phyloP scores from a whole-genome alignment of 2,329 filamentous ascomycete genomes.

The Ceratocystis destructans region DNA sequence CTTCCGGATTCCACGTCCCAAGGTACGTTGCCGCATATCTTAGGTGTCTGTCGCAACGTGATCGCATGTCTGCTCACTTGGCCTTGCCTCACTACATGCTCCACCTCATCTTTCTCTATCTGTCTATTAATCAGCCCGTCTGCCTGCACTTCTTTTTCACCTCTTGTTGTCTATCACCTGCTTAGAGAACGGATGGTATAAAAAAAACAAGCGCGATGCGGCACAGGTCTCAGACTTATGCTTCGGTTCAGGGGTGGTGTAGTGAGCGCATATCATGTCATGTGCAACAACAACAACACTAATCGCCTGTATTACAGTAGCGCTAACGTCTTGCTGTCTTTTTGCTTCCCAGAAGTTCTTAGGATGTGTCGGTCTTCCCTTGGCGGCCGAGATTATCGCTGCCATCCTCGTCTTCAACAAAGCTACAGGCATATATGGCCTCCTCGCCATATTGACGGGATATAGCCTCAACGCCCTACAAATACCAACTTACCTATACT shows the following conservation, averaged over 20 bases:
- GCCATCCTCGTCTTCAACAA: slow-evolving; percentile 82
- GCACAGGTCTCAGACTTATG: not conserved
- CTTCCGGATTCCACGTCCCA: slow-evolving; percentile 30
- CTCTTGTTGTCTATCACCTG: not conserved
- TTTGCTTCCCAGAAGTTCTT: slow-evolving; percentile 54
- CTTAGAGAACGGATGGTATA: not conserved
- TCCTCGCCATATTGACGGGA: slow-evolving; percentile 79
- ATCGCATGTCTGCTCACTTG: not conserved
- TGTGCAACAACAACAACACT: not conserved
- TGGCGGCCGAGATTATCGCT: slow-evolving; percentile 72
- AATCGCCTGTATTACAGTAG: not conserved
- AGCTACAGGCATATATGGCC: slow-evolving; percentile 75
- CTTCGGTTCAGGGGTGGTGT: not conserved
- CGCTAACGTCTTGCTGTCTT: not conserved
- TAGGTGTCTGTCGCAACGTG: not conserved
- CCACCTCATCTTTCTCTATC: not conserved
- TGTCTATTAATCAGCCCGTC: not conserved
- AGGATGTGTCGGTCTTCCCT: slow-evolving; percentile 72
- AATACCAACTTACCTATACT: slow-evolving; percentile 85
- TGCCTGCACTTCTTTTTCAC: not conserved
- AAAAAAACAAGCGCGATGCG: not conserved
- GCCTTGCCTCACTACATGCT: not conserved
- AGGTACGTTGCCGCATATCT: slow-evolving; percentile 25
- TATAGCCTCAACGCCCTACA: slow-evolving; percentile 71
- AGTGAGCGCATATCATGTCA: not conserved